Evolutionary conservation across 2,329 filamentous ascomycete genomes (phyloP), one percentile per base, ranked within the genome.

Genomic region (Sphaerulina musiva): DNA sequence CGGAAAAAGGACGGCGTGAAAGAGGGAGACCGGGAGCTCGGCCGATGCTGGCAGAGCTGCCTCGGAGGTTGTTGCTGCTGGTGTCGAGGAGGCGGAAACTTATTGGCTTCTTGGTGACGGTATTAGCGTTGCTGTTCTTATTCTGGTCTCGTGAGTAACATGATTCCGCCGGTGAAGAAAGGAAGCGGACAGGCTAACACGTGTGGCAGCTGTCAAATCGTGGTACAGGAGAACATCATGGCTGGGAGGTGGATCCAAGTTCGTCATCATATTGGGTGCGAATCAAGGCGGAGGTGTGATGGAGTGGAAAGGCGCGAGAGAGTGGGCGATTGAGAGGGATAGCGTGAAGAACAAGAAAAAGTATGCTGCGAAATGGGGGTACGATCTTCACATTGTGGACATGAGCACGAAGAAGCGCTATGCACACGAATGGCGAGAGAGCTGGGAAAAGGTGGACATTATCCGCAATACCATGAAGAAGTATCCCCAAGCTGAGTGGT

Each of bases 331-430:
- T 66, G 93, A 98, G 74, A 81, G 93, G 70, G 91, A 97, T 75
- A 97, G 92, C 68, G 83, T 97, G 51, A 85, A 85, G 70, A 98
- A 98, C 74, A 98, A 98, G 78, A 85, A 86, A 69, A 87, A 85
- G 66, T 98, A 98, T 68, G 86, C 84, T 2, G 79, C 82, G 34
- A 80, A 80, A 69, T 97, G 93, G 91, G 93, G 93, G 11, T 97
- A 98, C 70, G 87, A 96, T 58, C 76, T 98, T 55, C 93, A 98
- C 70, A 86, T 97, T 68, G 89, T 95, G 62, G 95, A 98, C 71
- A 95, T 98, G 91, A 92, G 90, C 75, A 95, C 91, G 51, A 95
- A 96, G 80, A 97, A 96, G 75, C 84, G 91, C 62, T 98, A 98
- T 70, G 92, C 93, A 29, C 93, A 98, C 73, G 93, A 98, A 73